phyloP scores from a whole-genome alignment of 1,139 yeast genomes.

The Yamadazyma pseudoaaseri region DNA sequence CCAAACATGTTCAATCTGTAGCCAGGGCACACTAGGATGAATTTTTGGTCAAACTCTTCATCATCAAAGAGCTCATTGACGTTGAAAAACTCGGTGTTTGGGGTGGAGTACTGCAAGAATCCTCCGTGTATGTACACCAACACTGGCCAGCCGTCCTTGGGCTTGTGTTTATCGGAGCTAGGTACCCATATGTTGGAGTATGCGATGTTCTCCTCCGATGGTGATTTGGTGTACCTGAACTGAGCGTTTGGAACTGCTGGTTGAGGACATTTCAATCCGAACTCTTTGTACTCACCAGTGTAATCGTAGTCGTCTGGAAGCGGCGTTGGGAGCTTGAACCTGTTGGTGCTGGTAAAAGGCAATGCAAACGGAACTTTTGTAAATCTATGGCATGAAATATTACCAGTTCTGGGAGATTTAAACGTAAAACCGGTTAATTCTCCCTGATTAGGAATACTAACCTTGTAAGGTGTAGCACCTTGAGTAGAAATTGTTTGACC shows the following conservation, averaged over 20 bases:
- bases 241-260: conserved; percentile 2
- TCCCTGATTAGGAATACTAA: conserved; percentile 1
- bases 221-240: conserved; percentile 2
- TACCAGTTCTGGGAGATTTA: conserved; percentile 3
- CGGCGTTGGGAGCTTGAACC: conserved; percentile 1
- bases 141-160: conserved; percentile 2
- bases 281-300: conserved; percentile 3
- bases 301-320: conserved; percentile 2
- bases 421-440: background rate
- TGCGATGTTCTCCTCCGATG: conserved; percentile 1
- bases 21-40: conserved; percentile 2
- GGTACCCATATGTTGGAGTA: conserved; percentile 2
- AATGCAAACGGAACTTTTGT: conserved; percentile 1
- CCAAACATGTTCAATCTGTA: conserved; percentile 3
- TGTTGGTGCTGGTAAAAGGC: background rate
- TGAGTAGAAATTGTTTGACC: conserved; percentile 2
- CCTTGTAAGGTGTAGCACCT: background rate
- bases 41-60: conserved; percentile 2
- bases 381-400: conserved; percentile 1
- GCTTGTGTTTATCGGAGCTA: conserved; percentile 2
- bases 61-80: conserved; percentile 1
- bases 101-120: conserved; percentile 1
- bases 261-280: conserved; percentile 2
- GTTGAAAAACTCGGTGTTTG: conserved; percentile 2
- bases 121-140: conserved; percentile 2